phyloP scores from a whole-genome alignment of 495 filamentous ascomycete species.

The Penicillium mononematosum region DNA sequence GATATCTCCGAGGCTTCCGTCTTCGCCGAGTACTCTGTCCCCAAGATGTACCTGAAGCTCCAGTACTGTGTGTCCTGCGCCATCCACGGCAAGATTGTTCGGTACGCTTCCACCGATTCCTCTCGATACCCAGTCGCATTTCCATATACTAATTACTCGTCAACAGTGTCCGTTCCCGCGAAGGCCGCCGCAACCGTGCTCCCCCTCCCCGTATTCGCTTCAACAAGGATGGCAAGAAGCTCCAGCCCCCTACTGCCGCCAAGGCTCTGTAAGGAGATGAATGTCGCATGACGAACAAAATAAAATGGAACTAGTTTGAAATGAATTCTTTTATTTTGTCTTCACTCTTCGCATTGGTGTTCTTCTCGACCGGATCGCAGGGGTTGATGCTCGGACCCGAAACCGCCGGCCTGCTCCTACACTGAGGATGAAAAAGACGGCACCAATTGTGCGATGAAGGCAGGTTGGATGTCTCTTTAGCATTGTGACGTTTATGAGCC shows the following conservation, averaged over 20 bases:
- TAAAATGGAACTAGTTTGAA: conserved; percentile 43
- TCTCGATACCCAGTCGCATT: conserved; percentile 2
- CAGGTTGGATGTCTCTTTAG: conserved; percentile 30
- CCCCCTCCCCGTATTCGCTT: conserved; percentile 94
- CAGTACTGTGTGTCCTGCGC: conserved; percentile 99
- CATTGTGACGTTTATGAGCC: conserved; percentile 23
- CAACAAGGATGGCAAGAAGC: conserved; percentile 99
- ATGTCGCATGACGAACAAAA: conserved; percentile 31
- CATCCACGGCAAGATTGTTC: conserved; percentile 99
- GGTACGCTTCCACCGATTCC: conserved; percentile 59
- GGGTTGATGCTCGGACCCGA: conserved; percentile 18
- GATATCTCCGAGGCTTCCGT: conserved; percentile 99
- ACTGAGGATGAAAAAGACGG: conserved; percentile 19
- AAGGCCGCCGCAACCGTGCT: conserved; percentile 97
- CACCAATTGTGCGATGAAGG: conserved; percentile 18
- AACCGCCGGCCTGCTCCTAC: conserved; percentile 20
- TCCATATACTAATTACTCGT: conserved; percentile 29
- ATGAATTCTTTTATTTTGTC: conserved; percentile 39
- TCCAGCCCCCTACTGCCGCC: conserved; percentile 83
- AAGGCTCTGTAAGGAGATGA: conserved; percentile 58
- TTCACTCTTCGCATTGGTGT: conserved; percentile 28
- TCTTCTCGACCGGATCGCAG: conserved; percentile 25
- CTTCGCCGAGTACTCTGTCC: conserved; percentile 97
- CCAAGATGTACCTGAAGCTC: conserved; percentile 99
- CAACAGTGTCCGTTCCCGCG: conserved; percentile 89